Evolutionary conservation across 345 rosid species (phyloP), one percentile per base, ranked within the genome.

Genomic region (Linum lewisii): DNA sequence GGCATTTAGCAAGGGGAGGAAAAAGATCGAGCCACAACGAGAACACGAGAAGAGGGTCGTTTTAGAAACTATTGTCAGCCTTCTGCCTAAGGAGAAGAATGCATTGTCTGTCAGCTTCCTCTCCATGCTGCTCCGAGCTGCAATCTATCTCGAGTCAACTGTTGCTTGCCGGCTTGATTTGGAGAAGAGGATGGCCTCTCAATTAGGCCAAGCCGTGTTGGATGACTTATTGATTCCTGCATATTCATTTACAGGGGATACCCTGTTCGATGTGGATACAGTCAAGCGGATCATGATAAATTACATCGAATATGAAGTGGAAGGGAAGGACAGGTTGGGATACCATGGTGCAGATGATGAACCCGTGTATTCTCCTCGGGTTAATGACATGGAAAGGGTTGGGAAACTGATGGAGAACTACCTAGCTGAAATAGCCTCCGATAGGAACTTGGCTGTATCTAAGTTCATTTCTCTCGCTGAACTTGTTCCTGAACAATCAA

Each of bases 121-220:
- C 1, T 92, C 98, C 0, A 78, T 86, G 94, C 77, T 92, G 71
- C 87, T 86, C 56, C 83, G 95, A 0, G 87, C 98, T 20, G 82
- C 95, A 5, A 84, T 85, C 64, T 82, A 82, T 77, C 91, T 92
- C 0, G 87, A 92, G 70, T 88, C 98, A 64, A 92, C 96, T 6
- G 81, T 92, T 53, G 95, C 96, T 73, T 92, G 98, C 69, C 76
- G 96, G 53, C 89, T 92, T 44, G 98, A 84, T 72, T 73, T 92
- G 68, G 98, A 92, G 74, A 92, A 80, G 67, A 79, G 89, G 71
- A 81, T 92, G 91, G 94, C 83, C 16, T 68, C 76, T 59, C 96
- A 88, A 57, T 73, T 92, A 66, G 81, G 82, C 56, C 96, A 88
- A 58, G 91, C 95, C 2, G 96, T 83, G 25, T 72, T 92, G 38